phyloP scores from a whole-genome alignment of 2,329 filamentous ascomycete species.

The Talaromyces sp. region DNA sequence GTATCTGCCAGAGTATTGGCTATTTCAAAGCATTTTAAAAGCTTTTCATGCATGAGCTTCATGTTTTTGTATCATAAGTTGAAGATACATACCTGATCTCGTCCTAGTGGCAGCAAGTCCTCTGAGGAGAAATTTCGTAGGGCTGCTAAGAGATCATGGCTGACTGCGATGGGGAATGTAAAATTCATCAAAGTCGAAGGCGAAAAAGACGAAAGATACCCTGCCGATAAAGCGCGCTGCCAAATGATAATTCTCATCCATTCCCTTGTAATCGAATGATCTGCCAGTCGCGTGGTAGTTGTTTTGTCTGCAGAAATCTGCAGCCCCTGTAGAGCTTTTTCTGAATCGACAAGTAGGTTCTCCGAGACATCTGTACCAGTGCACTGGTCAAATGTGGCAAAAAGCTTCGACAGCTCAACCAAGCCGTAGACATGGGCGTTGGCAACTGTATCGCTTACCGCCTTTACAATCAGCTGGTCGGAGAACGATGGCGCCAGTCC shows the following conservation, averaged over 20 bases:
- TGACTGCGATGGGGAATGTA: constrained; percentile 19
- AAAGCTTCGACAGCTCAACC: constrained; percentile 20
- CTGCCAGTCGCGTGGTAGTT: constrained; percentile 19
- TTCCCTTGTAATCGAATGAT: constrained; percentile 24
- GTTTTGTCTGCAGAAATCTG: constrained; percentile 10
- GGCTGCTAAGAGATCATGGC: constrained; percentile 20
- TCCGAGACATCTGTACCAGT: constrained; percentile 1
- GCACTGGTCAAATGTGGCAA: constrained; percentile 21
- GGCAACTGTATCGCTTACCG: background rate
- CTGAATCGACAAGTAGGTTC: constrained; percentile 16
- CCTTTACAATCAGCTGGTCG: constrained; percentile 10
- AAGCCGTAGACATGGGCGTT: constrained; percentile 20
- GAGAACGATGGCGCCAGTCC: constrained; percentile 22
- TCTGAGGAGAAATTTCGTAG: constrained; percentile 19
- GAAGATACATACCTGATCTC: constrained; percentile 21
- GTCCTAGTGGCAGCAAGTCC: constrained; percentile 24
- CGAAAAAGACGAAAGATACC: constrained; percentile 21
- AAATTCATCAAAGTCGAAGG: constrained; percentile 19
- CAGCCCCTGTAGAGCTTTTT: constrained; percentile 16
- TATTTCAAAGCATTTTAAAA: constrained; percentile 28
- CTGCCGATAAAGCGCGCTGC: constrained; percentile 22
- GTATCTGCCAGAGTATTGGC: constrained; percentile 26
- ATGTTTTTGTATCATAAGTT: background rate
- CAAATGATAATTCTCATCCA: constrained; percentile 30
- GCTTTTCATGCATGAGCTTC: constrained; percentile 10